Base-by-base conservation (phyloP, 768 basidiomycete genomes). In the Daedalea quercina region DNA sequence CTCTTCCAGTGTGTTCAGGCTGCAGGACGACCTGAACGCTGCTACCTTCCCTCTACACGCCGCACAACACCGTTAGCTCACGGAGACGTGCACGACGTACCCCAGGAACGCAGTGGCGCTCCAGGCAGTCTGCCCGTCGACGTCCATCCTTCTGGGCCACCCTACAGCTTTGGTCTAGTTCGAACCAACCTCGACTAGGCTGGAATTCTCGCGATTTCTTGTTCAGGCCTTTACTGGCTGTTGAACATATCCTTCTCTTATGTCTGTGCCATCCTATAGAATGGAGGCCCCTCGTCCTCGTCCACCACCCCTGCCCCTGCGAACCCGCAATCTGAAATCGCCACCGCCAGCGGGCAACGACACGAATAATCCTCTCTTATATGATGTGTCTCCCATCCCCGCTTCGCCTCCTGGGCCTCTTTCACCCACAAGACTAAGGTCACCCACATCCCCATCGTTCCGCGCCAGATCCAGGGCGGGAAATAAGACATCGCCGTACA, bases 361-460 rank as follows among this genome's bases (percentile, higher is more conserved):
- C 60, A 47, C 57, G 20, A 72, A 75, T 48, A 77, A 82, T 64
- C 79, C 85, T 48, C 80, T 88, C 65, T 82, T 88, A 70, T 87
- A 88, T 67, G 84, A 87, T 70, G 76, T 87, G 56, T 85, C 87
- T 58, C 76, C 84, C 15, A 69, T 82, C 9, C 68, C 73, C 22
- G 73, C 79, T 17, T 82, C 85, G 8, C 80, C 84, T 20, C 77
- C 72, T 55, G 81, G 77, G 62, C 76, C 81, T 19, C 70, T 68
- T 59, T 68, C 75, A 15, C 73, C 69, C 53, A 58, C 65, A 19
- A 65, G 70, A 33, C 62, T 77, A 24, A 63, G 67, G 41, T 82
- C 82, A 19, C 84, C 85, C 4, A 72, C 78, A 2, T 83, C 84
- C 12, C 81, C 86, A 15, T 74, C 79, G 19, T 78, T 76, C 59